Evolutionary conservation across 2,329 filamentous ascomycete species (phyloP).

Genomic region (Hortaea sp.): DNA sequence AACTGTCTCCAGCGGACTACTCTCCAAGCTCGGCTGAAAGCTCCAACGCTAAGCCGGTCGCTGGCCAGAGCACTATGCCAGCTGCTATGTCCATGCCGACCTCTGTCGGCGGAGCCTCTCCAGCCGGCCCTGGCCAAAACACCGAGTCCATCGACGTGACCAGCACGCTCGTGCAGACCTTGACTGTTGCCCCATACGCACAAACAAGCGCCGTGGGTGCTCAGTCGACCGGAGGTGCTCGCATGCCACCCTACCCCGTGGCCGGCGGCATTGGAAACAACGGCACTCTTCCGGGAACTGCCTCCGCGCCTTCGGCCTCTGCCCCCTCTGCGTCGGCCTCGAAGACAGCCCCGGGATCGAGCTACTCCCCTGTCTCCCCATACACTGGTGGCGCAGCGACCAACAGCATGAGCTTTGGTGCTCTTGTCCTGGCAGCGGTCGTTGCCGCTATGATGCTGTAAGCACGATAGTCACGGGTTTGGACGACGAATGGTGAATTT

Average conservation of each 20-base stretch:
- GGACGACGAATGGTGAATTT: too few relatives aligned
- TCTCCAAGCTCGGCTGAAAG: too few relatives aligned
- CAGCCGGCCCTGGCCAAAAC: background rate
- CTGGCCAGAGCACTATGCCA: too few relatives aligned
- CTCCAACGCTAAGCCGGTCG: too few relatives aligned
- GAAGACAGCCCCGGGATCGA: background rate
- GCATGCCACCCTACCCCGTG: background rate
- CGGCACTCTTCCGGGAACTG: background rate
- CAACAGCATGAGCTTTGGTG: background rate
- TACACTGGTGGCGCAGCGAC: constrained; percentile 4
- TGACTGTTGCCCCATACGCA: background rate
- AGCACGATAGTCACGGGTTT: background rate
- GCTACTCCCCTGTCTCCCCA: background rate
- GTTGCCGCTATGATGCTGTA: background rate
- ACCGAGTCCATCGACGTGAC: background rate
- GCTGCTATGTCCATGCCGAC: too few relatives aligned
- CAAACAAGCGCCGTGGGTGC: background rate
- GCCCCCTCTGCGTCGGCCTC: constrained; percentile 1
- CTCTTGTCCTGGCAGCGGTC: background rate
- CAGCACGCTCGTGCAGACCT: background rate
- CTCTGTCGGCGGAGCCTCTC: too few relatives aligned
- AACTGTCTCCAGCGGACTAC: too few relatives aligned
- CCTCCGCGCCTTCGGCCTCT: background rate
- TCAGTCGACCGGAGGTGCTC: background rate
- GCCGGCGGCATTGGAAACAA: background rate